phyloP scores from a whole-genome alignment of 2,329 filamentous ascomycete species.

The Zymoseptoria brevis region DNA sequence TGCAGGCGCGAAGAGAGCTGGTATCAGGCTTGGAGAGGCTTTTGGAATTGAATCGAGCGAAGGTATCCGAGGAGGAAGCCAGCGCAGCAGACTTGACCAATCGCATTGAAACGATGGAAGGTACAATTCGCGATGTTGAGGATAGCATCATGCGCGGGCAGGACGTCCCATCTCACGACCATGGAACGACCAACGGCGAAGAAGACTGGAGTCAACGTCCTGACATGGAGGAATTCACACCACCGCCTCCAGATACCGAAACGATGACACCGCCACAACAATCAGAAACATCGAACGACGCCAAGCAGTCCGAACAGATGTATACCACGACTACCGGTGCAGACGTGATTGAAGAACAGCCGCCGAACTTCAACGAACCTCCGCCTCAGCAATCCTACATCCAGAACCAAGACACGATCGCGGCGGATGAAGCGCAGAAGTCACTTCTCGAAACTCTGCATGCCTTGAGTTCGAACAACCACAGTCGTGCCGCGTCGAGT shows the following conservation, averaged over 20 bases:
- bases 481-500: conserved; percentile 7
- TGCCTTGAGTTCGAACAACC: conserved; percentile 16
- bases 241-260: conserved; percentile 72
- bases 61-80: conserved; percentile 61
- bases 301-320: conserved; percentile 5
- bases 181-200: conserved; percentile 12
- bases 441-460: conserved; percentile 22
- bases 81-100: conserved; percentile 55
- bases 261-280: conserved; percentile 64
- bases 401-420: conserved; percentile 3
- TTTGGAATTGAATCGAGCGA: conserved; percentile 62
- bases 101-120: conserved; percentile 66
- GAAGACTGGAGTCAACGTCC: conserved; percentile 26
- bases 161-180: conserved; percentile 47
- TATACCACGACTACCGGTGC: conserved; percentile 37
- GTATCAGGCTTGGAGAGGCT: conserved; percentile 77
- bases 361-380: conserved; percentile 23
- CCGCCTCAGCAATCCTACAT: conserved; percentile 12
- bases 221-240: conserved; percentile 43
- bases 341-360: conserved; percentile 22
- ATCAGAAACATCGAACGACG: conserved; percentile 18
- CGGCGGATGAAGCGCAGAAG: conserved; percentile 13
- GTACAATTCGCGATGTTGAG: conserved; percentile 82
- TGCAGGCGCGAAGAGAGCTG: conserved; percentile 73
- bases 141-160: conserved; percentile 82